Percentiles rank a stretch among this genome's conserved stretches.
Evolutionary conservation across 495 filamentous ascomycete genomes (phyloP).

Genomic region (Podospora conica): DNA sequence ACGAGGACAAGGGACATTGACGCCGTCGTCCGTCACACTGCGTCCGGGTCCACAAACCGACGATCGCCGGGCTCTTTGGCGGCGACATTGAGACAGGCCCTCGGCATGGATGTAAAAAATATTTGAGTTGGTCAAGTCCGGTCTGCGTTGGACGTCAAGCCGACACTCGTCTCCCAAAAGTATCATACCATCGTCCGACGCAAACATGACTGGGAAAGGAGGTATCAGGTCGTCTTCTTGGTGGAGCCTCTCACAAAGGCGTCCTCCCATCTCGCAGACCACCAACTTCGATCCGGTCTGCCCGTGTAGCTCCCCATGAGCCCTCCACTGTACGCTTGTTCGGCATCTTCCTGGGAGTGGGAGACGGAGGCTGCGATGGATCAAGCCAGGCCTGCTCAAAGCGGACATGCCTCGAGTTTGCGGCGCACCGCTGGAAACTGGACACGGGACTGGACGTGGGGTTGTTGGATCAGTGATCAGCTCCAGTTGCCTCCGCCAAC

Average conservation of each 20-base stretch:
- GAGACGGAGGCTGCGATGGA: not conserved
- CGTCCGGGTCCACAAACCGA: not conserved
- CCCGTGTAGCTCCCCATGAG: not conserved
- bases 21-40: not conserved
- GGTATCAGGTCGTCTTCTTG: no score
- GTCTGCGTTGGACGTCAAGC: no score
- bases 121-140: not conserved
- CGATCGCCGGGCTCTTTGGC: not conserved
- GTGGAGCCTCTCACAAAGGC: not conserved
- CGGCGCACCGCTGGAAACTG: not conserved
- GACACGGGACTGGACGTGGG: not conserved
- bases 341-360: not conserved
- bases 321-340: not conserved
- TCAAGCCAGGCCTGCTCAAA: not conserved
- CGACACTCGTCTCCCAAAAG: no score
- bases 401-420: not conserved
- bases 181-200: no score
- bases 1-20: not conserved
- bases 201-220: not conserved
- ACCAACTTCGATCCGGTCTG: not conserved
- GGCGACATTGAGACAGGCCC: not conserved
- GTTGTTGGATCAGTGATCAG: not conserved
- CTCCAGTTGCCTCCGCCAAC: not conserved
- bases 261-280: not conserved
- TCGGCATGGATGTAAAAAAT: not conserved